A percentile compares a stretch with the other conserved stretches of the same genome.
Evolutionary conservation across 2,329 filamentous ascomycete genomes (phyloP).

Genomic region (Alternaria viburni): DNA sequence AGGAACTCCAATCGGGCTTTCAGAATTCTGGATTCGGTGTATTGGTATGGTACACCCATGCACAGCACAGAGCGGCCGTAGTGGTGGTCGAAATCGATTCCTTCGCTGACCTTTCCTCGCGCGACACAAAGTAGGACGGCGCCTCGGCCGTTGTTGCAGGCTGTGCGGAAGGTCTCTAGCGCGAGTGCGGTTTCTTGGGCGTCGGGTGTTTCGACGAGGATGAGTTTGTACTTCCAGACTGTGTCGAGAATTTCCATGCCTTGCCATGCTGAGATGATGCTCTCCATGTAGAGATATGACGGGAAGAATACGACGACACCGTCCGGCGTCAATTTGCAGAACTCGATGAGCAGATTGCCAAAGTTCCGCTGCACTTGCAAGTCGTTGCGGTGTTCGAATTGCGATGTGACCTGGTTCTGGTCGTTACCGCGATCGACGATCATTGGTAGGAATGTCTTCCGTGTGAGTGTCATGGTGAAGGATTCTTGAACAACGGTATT

Average conservation of each 20-base stretch:
- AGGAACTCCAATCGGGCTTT: slow-evolving; percentile 95
- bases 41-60: slow-evolving; percentile 97
- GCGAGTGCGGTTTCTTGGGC: slow-evolving; percentile 96
- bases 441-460: slow-evolving; percentile 96
- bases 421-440: slow-evolving; percentile 95
- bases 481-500: slow-evolving; percentile 93
- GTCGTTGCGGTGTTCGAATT: slow-evolving; percentile 94
- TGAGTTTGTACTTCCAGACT: slow-evolving; percentile 99
- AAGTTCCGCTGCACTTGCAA: slow-evolving; percentile 97
- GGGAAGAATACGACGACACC: slow-evolving; percentile 99
- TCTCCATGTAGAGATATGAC: slow-evolving; percentile 98
- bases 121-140: slow-evolving; percentile 94
- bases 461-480: slow-evolving; percentile 93
- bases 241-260: slow-evolving; percentile 97
- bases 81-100: slow-evolving; percentile 99
- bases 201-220: slow-evolving; percentile 96
- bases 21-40: slow-evolving; percentile 95
- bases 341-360: slow-evolving; percentile 89
- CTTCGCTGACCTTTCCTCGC: slow-evolving; percentile 94
- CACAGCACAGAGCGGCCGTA: slow-evolving; percentile 95
- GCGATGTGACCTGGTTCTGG: slow-evolving; percentile 89
- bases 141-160: slow-evolving; percentile 94
- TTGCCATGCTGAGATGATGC: slow-evolving; percentile 99
- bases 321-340: slow-evolving; percentile 93
- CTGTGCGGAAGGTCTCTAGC: slow-evolving; percentile 94